phyloP scores from a whole-genome alignment of 352 stramenopile species.

The Globisporangium polare region DNA sequence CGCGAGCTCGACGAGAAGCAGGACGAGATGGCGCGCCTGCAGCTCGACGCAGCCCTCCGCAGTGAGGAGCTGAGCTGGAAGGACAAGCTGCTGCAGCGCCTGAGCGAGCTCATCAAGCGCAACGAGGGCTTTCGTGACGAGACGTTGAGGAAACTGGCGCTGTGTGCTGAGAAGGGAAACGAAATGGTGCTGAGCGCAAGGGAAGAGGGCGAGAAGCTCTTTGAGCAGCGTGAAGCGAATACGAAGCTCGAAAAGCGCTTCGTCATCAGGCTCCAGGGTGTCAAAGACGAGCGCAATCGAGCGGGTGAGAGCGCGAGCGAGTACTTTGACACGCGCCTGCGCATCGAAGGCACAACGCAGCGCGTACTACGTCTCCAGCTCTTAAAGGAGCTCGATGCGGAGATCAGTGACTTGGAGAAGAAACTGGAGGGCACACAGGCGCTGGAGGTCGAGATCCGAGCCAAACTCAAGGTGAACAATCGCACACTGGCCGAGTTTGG shows the following conservation, averaged over 20 bases:
- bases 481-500: slow-evolving; percentile 34
- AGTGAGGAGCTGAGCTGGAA: slow-evolving; percentile 52
- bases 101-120: slow-evolving; percentile 65
- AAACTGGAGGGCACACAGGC: not conserved
- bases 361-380: slow-evolving; percentile 43
- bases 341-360: slow-evolving; percentile 49
- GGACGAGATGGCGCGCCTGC: slow-evolving; percentile 34
- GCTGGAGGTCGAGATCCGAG: slow-evolving; percentile 8
- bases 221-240: slow-evolving; percentile 31
- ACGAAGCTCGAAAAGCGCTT: slow-evolving; percentile 28
- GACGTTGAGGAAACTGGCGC: slow-evolving; percentile 30
- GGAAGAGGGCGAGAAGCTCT: slow-evolving; percentile 51
- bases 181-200: slow-evolving; percentile 52
- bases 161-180: slow-evolving; percentile 42
- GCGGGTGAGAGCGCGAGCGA: slow-evolving; percentile 33
- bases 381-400: slow-evolving; percentile 34
- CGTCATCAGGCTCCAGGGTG: slow-evolving; percentile 20
- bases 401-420: slow-evolving; percentile 35
- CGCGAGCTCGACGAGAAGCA: slow-evolving; percentile 41
- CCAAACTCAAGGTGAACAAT: slow-evolving; percentile 20
- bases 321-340: slow-evolving; percentile 58
- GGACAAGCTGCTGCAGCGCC: slow-evolving; percentile 57
- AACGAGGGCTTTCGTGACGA: slow-evolving; percentile 60
- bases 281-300: slow-evolving; percentile 31
- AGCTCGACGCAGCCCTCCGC: slow-evolving; percentile 35